phyloP scores from a whole-genome alignment of 176 grass and related monocot species.

The Aegilops bicornis region DNA sequence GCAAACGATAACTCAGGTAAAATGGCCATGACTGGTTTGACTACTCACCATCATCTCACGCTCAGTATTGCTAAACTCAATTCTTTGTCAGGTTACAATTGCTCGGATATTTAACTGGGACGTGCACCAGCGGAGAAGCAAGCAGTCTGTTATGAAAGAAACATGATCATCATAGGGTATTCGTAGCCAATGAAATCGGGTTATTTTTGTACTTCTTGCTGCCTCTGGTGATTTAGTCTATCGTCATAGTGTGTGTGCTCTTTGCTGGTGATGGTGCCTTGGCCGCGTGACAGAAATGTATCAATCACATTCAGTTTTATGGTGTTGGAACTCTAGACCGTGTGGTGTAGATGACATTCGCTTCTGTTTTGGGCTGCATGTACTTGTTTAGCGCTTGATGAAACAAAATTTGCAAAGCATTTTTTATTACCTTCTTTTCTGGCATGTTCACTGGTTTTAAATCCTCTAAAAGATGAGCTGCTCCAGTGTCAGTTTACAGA shows the following conservation, averaged over 20 bases:
- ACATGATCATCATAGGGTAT: conserved; percentile 31
- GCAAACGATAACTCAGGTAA: conserved; percentile 94
- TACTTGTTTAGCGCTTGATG: neutral
- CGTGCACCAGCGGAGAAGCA: conserved; percentile 91
- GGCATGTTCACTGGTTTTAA: neutral
- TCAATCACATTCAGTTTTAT: conserved; percentile 29
- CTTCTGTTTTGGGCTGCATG: conserved; percentile 20
- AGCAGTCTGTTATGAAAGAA: conserved; percentile 56
- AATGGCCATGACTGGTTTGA: neutral
- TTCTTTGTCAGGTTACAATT: conserved; percentile 67
- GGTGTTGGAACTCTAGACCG: conserved; percentile 37
- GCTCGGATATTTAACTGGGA: conserved; percentile 99
- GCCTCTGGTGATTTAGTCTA: conserved; percentile 14
- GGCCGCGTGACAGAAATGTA: conserved; percentile 39
- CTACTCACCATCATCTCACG: neutral
- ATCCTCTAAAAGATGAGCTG: neutral
- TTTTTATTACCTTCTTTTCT: neutral
- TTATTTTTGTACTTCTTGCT: conserved; percentile 21
- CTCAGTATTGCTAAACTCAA: neutral
- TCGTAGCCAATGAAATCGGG: neutral
- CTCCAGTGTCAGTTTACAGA: neutral
- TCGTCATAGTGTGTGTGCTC: neutral
- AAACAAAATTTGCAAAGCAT: neutral
- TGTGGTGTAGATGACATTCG: conserved; percentile 25
- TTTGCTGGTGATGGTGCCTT: conserved; percentile 26